These are phyloP conservation scores for Camellia lanceoleosa DNA, from an alignment of 148 eudicot species.

Conservation along the genomic window DNA sequence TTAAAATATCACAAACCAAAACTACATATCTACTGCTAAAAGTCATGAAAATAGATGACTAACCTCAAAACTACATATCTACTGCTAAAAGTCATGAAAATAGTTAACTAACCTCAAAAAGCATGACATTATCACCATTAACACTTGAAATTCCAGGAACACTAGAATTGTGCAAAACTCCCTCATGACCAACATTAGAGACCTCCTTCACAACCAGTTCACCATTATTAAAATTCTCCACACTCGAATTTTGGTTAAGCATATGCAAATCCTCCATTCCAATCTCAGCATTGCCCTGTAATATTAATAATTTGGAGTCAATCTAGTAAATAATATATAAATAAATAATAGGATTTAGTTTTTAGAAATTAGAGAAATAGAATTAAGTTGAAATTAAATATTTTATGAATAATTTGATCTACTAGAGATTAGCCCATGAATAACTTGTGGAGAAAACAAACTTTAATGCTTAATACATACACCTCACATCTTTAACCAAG, in stretches of 20 bases:
- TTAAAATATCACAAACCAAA: background rate
- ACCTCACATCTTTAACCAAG: no score
- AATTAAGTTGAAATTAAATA: no score
- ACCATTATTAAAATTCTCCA: conserved; percentile 2
- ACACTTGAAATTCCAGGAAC: background rate
- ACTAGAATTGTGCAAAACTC: conserved; percentile 1
- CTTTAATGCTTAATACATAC: no score
- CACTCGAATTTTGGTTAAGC: conserved; percentile 8
- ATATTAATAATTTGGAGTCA: no score
- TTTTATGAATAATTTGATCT: no score
- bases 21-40: background rate
- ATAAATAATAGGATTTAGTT: background rate
- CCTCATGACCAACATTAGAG: conserved; percentile 1
- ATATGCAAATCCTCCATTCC: no score
- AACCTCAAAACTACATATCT: background rate
- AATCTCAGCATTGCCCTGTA: conserved; percentile 24
- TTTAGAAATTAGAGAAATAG: no score
- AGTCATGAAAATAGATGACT: background rate
- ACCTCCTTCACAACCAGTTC: background rate
- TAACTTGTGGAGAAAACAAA: no score
- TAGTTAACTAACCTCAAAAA: conserved; percentile 26
- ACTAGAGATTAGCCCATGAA: no score
- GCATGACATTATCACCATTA: conserved; percentile 16
- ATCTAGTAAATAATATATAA: background rate
- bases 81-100: background rate